A percentile compares a stretch with the other conserved stretches of the same genome.
Evolutionary conservation across 1,284 basidiomycete species (phyloP).

Genomic region (Moesziomyces sp.): DNA sequence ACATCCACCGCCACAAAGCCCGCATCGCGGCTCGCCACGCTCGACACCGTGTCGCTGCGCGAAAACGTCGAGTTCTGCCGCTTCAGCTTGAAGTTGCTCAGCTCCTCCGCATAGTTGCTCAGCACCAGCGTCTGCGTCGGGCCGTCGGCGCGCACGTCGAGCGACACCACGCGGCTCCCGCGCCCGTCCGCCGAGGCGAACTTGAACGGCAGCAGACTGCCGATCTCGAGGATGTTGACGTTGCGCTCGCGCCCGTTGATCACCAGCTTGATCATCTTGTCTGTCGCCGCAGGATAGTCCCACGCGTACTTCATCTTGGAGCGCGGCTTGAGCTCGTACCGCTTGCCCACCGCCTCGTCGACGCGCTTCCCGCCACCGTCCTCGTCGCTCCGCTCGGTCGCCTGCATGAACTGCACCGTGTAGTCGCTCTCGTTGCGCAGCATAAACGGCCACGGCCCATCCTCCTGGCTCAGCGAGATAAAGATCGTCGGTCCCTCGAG

Average conservation of each 20-base stretch:
- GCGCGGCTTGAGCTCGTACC: conserved; percentile 74
- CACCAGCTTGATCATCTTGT: conserved; percentile 81
- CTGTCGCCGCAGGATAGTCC: conserved; percentile 87
- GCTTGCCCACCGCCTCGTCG: conserved; percentile 59
- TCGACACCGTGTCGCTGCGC: conserved; percentile 78
- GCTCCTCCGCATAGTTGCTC: conserved; percentile 85
- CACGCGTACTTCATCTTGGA: conserved; percentile 82
- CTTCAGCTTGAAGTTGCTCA: conserved; percentile 87
- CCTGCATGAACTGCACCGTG: conserved; percentile 78
- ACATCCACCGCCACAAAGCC: conserved; percentile 84
- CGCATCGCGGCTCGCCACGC: conserved; percentile 72
- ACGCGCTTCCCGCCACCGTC: conserved; percentile 24
- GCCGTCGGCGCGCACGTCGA: conserved; percentile 93
- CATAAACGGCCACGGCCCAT: conserved; percentile 84
- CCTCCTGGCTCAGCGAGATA: conserved; percentile 78
- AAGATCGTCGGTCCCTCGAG: conserved; percentile 91
- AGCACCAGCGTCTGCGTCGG: conserved; percentile 87
- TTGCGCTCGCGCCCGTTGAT: conserved; percentile 77
- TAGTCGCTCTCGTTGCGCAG: conserved; percentile 90
- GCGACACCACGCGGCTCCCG: conserved; percentile 77
- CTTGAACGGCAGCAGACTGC: conserved; percentile 88
- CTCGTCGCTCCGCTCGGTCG: conserved; percentile 41
- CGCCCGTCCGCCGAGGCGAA: conserved; percentile 70
- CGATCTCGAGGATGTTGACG: conserved; percentile 96
- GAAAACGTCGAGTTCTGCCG: conserved; percentile 72